These are phyloP conservation scores for Penicillium sp. DNA, from an alignment of 2,329 filamentous ascomycete species.

Conservation along the genomic window DNA sequence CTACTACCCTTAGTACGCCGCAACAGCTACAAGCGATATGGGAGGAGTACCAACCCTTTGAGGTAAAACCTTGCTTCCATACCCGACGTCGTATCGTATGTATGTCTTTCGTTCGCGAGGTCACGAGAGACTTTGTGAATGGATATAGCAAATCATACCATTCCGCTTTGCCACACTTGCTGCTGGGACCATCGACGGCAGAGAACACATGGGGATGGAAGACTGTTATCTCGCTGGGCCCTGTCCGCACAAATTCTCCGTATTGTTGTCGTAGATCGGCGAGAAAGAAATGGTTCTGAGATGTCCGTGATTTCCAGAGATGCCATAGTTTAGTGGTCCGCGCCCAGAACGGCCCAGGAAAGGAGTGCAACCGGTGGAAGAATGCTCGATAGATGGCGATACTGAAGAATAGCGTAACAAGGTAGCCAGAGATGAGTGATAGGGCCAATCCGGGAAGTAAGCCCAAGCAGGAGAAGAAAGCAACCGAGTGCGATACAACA, in stretches of 20 bases:
- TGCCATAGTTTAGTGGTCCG: slow-evolving; percentile 46
- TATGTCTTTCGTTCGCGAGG: slow-evolving; percentile 12
- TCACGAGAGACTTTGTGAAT: slow-evolving; percentile 13
- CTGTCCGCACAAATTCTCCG: slow-evolving; percentile 43
- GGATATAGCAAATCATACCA: slow-evolving; percentile 28
- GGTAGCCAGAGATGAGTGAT: slow-evolving; percentile 8
- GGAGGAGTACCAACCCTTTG: neutral
- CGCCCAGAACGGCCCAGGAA: slow-evolving; percentile 45
- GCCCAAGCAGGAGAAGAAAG: neutral
- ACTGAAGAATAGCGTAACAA: slow-evolving; percentile 29
- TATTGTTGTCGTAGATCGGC: slow-evolving; percentile 35
- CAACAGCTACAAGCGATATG: neutral
- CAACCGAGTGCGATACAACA: slow-evolving; percentile 17
- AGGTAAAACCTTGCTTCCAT: slow-evolving; percentile 12
- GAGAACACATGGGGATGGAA: slow-evolving; percentile 23
- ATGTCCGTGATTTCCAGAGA: slow-evolving; percentile 31
- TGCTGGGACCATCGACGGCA: slow-evolving; percentile 23
- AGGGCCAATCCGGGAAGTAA: no score
- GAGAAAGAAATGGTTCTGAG: slow-evolving; percentile 37
- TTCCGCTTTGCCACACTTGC: slow-evolving; percentile 21
- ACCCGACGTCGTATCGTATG: neutral
- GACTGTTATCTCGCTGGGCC: slow-evolving; percentile 29
- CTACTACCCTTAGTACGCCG: neutral
- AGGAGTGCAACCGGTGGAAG: slow-evolving; percentile 47
- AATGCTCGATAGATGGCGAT: slow-evolving; percentile 46